Percentiles rank a stretch among this genome's conserved stretches.
phyloP scores from a whole-genome alignment of 2,329 filamentous ascomycete species.

The Xylaria sp. region DNA sequence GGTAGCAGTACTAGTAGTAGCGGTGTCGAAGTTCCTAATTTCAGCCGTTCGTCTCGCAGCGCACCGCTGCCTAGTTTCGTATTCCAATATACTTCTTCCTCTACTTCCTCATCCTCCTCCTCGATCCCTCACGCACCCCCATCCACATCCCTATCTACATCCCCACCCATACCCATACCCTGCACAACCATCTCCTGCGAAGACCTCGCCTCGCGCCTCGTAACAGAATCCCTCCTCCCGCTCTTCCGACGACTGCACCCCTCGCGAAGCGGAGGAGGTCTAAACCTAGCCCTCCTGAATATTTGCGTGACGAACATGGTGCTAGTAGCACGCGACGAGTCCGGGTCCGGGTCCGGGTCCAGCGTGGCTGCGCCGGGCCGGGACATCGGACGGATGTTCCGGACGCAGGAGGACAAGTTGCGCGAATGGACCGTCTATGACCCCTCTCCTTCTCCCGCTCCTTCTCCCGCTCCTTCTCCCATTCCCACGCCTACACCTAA shows the following conservation, averaged over 20 bases:
- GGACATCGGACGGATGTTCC: conserved; percentile 87
- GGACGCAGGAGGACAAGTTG: conserved; percentile 74
- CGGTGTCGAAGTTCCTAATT: conserved; percentile 47
- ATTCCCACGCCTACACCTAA: background rate
- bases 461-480: background rate
- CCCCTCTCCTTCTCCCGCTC: too few relatives aligned
- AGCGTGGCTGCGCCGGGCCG: conserved; percentile 71
- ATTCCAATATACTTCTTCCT: conserved; percentile 64
- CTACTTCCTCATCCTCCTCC: background rate
- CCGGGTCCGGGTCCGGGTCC: conserved; percentile 40
- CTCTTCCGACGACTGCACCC: conserved; percentile 81
- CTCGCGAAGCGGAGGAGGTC: conserved; percentile 67
- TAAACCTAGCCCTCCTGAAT: conserved; percentile 87
- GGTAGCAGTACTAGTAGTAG: conserved; percentile 50
- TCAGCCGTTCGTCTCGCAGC: conserved; percentile 80
- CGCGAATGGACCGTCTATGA: conserved; percentile 73
- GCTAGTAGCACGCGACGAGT: conserved; percentile 56
- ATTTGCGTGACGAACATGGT: conserved; percentile 89
- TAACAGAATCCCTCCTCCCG: conserved; percentile 73
- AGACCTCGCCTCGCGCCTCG: conserved; percentile 72
- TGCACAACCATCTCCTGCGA: conserved; percentile 48
- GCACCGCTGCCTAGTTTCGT: conserved; percentile 77
- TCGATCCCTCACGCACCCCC: background rate
- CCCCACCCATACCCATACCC: background rate
- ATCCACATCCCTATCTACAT: background rate